phyloP scores from a whole-genome alignment of 2,329 filamentous ascomycete genomes.

The Hymenotorrendiella dingleyae region DNA sequence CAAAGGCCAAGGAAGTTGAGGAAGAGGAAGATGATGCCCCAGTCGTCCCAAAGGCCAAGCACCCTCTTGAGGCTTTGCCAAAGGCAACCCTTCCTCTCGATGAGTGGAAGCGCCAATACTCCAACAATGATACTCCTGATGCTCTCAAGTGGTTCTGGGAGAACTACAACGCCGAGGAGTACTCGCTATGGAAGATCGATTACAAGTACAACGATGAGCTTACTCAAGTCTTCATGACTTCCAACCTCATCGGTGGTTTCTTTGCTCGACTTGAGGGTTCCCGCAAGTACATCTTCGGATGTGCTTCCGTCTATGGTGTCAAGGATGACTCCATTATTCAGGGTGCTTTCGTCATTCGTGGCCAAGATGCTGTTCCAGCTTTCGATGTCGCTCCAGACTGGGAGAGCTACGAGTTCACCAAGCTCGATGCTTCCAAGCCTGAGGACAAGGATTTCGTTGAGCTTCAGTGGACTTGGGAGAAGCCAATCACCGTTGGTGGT shows the following conservation, averaged over 20 bases:
- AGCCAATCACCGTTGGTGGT: slow-evolving; percentile 70
- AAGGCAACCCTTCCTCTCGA: slow-evolving; percentile 79
- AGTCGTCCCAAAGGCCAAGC: slow-evolving; percentile 84
- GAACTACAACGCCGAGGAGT: slow-evolving; percentile 88
- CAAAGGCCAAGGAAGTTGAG: slow-evolving; percentile 45
- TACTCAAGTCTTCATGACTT: slow-evolving; percentile 96
- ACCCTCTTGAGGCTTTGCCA: slow-evolving; percentile 82
- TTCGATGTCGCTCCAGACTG: slow-evolving; percentile 97
- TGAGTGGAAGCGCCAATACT: slow-evolving; percentile 99
- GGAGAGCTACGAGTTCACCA: slow-evolving; percentile 94
- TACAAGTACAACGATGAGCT: slow-evolving; percentile 99
- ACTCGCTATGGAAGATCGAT: slow-evolving; percentile 87
- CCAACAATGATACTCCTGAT: slow-evolving; percentile 81
- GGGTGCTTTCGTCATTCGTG: slow-evolving; percentile 92
- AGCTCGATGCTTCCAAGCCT: slow-evolving; percentile 83
- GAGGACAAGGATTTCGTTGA: slow-evolving; percentile 84
- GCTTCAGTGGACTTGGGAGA: slow-evolving; percentile 88
- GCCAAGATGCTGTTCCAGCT: slow-evolving; percentile 76
- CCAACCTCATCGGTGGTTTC: slow-evolving; percentile 97
- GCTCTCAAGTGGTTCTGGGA: slow-evolving; percentile 99
- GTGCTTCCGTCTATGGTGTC: slow-evolving; percentile 79
- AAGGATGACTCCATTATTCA: slow-evolving; percentile 86
- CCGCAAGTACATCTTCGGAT: slow-evolving; percentile 97
- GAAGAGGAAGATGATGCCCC: slow-evolving; percentile 56
- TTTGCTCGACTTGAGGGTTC: slow-evolving; percentile 94